Evolutionary conservation across 179 eudicot species (phyloP).

Genomic region (Actinidia chinensis): DNA sequence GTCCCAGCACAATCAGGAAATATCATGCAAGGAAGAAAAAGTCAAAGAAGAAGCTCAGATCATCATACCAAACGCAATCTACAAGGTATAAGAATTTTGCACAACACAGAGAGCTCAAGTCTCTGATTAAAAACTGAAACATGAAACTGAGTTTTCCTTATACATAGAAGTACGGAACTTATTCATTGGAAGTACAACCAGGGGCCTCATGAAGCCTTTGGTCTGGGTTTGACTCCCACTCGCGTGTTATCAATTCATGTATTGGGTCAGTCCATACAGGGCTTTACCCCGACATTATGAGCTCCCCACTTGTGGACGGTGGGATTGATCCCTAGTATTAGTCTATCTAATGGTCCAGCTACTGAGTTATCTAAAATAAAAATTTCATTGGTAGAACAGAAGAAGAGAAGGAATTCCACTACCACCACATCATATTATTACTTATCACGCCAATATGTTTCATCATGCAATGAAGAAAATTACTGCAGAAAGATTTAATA

Average conservation of each 20-base stretch:
- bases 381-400: not conserved
- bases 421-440: not conserved
- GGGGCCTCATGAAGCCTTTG: no score
- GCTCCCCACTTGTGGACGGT: no score
- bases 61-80: not conserved
- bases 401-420: not conserved
- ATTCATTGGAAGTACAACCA: no score
- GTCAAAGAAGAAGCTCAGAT: slow-evolving; percentile 8
- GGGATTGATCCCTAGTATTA: no score
- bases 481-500: not conserved
- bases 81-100: not conserved
- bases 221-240: no score
- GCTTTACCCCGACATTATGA: no score
- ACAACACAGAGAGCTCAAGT: not conserved
- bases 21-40: slow-evolving; percentile 16
- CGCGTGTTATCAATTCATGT: no score
- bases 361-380: no score
- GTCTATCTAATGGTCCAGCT: no score
- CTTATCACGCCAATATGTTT: not conserved
- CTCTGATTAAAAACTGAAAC: not conserved
- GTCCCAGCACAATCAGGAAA: slow-evolving; percentile 21
- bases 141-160: not conserved
- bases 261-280: no score
- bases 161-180: not conserved
- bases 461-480: not conserved